Conservation (phyloP, 225 moss, liverwort and hornwort genomes). For the Takakia lepidozioides region DNA sequence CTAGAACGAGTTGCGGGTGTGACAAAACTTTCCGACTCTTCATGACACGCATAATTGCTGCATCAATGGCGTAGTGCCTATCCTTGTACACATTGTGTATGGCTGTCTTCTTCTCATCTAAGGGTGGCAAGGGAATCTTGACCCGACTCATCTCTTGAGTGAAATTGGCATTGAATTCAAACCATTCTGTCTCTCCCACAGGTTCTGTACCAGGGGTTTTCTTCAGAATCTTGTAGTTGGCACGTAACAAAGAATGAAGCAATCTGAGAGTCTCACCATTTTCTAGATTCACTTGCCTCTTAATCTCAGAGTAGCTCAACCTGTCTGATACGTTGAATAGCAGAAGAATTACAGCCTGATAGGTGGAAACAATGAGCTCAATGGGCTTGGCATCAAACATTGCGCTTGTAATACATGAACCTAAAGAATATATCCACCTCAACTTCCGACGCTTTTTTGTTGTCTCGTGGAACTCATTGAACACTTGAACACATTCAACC, state of each 20-base stretch:
- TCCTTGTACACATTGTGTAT: slow-evolving; percentile 99
- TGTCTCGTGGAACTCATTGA: slow-evolving; percentile 96
- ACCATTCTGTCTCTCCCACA: slow-evolving; percentile 58
- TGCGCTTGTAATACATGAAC: slow-evolving; percentile 87
- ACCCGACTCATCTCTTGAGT: slow-evolving; percentile 99
- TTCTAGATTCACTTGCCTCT: slow-evolving; percentile 82
- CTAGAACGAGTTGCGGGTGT: too few species aligned
- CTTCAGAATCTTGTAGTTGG: slow-evolving; percentile 90
- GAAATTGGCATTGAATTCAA: slow-evolving; percentile 91
- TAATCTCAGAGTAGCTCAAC: slow-evolving; percentile 89
- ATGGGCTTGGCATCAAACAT: slow-evolving; percentile 88
- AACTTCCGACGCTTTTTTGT: slow-evolving; percentile 97
- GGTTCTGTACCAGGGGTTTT: slow-evolving; percentile 69
- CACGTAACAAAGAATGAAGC: slow-evolving; percentile 94
- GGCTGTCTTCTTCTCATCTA: slow-evolving; percentile 99
- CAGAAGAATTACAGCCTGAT: slow-evolving; percentile 95
- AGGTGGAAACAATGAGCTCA: slow-evolving; percentile 91
- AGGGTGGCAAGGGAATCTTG: slow-evolving; percentile 95
- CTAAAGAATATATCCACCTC: slow-evolving; percentile 98
- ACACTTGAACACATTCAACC: slow-evolving; percentile 97
- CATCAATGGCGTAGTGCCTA: slow-evolving; percentile 96
- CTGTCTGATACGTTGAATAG: slow-evolving; percentile 88
- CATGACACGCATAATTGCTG: slow-evolving; percentile 96
- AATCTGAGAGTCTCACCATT: slow-evolving; percentile 88
- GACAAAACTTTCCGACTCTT: slow-evolving; percentile 88